Base-by-base conservation (phyloP, 805 yeast species). In the Kuraishia ogatae region DNA sequence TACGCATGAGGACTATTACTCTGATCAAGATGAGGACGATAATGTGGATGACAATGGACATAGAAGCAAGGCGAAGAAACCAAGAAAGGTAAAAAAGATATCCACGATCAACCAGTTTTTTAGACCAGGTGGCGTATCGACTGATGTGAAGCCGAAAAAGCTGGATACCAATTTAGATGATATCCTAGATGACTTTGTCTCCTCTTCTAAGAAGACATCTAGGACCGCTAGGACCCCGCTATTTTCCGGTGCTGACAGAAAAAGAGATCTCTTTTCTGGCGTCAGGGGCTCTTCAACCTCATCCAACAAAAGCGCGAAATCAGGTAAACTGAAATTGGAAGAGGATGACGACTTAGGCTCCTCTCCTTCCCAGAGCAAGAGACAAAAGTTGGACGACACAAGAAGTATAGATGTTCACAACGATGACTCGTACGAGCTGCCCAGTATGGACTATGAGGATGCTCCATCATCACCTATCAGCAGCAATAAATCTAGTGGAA, bases 81-180 rank as follows among this genome's bases (percentile, higher is more conserved):
- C 74, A 67, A 52, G 64, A 63, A 68, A 69, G 56, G 65, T 69
- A 21, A 71, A 61, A 35, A 61, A 66, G 57, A 60, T 39, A 47
- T 66, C 63, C 26, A 54, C 50, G 21, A 64, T 85, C 52, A 74
- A 77, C 65, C 75, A 74, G 59, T 85, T 77, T 66, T 81, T 76
- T 73, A 78, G 76, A 60, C 73, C 78, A 39, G 63, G 71, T 26
- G 64, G 67, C 1, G 58, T 69, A 13, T 50, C 63, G 50, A 51
- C 52, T 28, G 55, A 60, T 2, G 53, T 53, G 23, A 59, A 65
- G 24, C 68, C 70, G 10, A 76, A 75, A 56, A 71, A 70, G 54
- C 71, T 75, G 1, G 77, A 76, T 53, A 53, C 79, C 52, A 81
- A 78, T 57, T 77, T 90, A 57, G 92, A 86, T 65, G 92, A 86